Conservation (phyloP, 352 stramenopile species). For the Phytophthora sojae region DNA sequence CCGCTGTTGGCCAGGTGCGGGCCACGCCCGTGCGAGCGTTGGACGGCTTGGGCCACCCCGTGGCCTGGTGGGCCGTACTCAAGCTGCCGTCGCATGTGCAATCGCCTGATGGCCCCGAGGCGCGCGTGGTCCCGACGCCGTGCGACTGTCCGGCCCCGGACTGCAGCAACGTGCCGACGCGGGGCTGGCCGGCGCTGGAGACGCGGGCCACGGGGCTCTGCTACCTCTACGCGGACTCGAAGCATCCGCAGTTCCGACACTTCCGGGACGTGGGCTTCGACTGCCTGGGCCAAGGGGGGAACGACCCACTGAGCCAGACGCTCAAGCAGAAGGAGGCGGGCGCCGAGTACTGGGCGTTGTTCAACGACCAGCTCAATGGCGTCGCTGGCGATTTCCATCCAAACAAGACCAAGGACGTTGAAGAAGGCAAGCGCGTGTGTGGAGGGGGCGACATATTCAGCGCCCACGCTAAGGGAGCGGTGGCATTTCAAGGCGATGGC, state of each 20-base stretch:
- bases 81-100: conserved; percentile 73
- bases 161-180: conserved; percentile 61
- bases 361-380: conserved; percentile 83
- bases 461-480: conserved; percentile 76
- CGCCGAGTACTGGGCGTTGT: conserved; percentile 70
- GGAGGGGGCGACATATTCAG: conserved; percentile 63
- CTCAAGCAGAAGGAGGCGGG: conserved; percentile 52
- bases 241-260: conserved; percentile 54
- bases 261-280: conserved; percentile 79
- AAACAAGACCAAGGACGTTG: not conserved
- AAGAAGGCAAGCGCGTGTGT: conserved; percentile 45
- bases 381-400: conserved; percentile 51
- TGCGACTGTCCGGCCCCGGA: conserved; percentile 71
- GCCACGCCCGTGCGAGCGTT: conserved; percentile 49
- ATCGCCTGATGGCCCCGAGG: conserved; percentile 8
- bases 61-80: conserved; percentile 80
- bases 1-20: not conserved
- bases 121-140: conserved; percentile 46
- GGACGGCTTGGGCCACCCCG: conserved; percentile 63
- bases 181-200: conserved; percentile 35
- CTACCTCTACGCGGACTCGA: conserved; percentile 82
- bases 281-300: conserved; percentile 77
- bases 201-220: conserved; percentile 64
- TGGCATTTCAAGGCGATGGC: conserved; percentile 50
- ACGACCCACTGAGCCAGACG: conserved; percentile 80